A percentile compares a stretch with the other conserved stretches of the same genome.
These are phyloP conservation scores for Peltaster fructicola DNA, from an alignment of 2,329 filamentous ascomycete species.

Conservation along the genomic window DNA sequence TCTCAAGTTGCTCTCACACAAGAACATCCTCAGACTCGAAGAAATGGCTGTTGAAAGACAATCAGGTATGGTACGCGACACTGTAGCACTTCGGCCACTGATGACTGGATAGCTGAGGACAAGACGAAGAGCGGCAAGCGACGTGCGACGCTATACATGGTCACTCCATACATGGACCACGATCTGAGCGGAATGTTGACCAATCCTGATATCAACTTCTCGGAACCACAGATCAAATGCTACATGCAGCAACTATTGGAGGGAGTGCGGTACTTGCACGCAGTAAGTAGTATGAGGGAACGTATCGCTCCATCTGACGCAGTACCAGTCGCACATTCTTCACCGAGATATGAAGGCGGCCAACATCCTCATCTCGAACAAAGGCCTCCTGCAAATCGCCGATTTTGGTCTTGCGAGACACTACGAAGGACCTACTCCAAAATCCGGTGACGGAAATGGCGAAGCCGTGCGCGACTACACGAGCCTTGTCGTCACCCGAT, in stretches of 20 bases:
- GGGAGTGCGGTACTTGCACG: constrained; percentile 78
- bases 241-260: constrained; percentile 89
- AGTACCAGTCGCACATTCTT: constrained; percentile 47
- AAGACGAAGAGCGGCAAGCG: constrained; percentile 27
- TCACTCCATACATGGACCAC: constrained; percentile 96
- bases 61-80: constrained; percentile 51
- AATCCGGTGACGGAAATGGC: constrained; percentile 60
- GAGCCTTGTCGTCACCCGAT: constrained; percentile 86
- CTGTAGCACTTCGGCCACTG: background rate
- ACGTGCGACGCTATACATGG: constrained; percentile 90
- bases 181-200: constrained; percentile 94
- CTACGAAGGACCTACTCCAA: constrained; percentile 71
- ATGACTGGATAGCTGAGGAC: constrained; percentile 10
- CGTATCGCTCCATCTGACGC: constrained; percentile 1
- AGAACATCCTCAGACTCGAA: constrained; percentile 69
- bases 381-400: constrained; percentile 83
- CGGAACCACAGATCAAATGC: constrained; percentile 87
- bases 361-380: constrained; percentile 90
- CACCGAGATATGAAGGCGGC: constrained; percentile 99
- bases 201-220: constrained; percentile 77
- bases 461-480: constrained; percentile 84
- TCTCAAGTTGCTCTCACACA: constrained; percentile 82
- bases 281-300: constrained; percentile 30
- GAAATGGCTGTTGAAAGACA: constrained; percentile 94
- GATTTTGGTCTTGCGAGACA: constrained; percentile 91